These are phyloP conservation scores for Lactarius deliciosus DNA, from an alignment of 768 basidiomycete genomes.

Conservation along the genomic window DNA sequence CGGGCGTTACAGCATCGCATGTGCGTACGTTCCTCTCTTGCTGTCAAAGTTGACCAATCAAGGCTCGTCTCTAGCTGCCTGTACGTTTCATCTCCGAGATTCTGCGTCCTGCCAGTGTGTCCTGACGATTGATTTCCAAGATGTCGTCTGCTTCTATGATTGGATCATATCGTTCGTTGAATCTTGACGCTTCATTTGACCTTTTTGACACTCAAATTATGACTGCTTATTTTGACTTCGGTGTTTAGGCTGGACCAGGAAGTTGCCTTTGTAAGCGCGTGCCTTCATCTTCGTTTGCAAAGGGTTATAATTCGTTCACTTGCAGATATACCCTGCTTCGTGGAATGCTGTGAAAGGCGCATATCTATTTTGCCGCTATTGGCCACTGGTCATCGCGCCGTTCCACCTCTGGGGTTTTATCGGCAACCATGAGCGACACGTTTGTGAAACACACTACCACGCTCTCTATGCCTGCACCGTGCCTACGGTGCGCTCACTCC, in stretches of 20 bases:
- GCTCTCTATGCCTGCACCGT: slow-evolving; percentile 19
- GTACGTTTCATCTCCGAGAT: slow-evolving; percentile 4
- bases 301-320: not conserved
- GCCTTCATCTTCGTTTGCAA: too few relatives aligned
- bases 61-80: slow-evolving; percentile 5
- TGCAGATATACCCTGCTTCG: slow-evolving; percentile 22
- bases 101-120: not conserved
- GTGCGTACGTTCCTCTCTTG: not conserved
- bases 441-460: slow-evolving; percentile 11
- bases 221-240: not conserved
- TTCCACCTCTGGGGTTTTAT: slow-evolving; percentile 24
- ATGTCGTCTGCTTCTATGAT: slow-evolving; percentile 27
- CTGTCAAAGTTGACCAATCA: not conserved
- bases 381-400: slow-evolving; percentile 17
- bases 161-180: slow-evolving; percentile 28
- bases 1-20: slow-evolving; percentile 19
- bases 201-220: not conserved
- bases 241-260: slow-evolving; percentile 23
- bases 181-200: not conserved
- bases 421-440: not conserved
- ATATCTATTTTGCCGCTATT: slow-evolving; percentile 28
- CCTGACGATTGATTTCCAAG: slow-evolving; percentile 9
- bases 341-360: slow-evolving; percentile 25
- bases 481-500: slow-evolving; percentile 17
- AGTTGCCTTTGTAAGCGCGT: slow-evolving; percentile 11